Percentiles rank a stretch among this genome's conserved stretches.
Conservation (phyloP, 1,284 basidiomycete genomes). For the Papiliotrema flavescens region DNA sequence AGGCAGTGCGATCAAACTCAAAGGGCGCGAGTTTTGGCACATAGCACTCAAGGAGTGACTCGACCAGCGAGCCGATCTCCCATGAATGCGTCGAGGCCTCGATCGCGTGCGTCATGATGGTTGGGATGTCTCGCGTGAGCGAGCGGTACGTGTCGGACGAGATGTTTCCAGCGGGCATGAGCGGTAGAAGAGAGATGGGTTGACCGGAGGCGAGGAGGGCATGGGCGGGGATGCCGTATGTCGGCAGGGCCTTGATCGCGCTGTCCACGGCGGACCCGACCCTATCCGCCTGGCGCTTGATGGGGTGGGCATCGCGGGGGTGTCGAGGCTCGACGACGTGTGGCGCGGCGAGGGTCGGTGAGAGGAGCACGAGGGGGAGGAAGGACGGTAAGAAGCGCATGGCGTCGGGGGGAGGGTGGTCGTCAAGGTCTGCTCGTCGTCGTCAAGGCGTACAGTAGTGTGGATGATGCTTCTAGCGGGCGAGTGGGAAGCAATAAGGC, state of each 20-base stretch:
- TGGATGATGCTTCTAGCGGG: too few species aligned
- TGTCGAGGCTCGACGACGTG: background rate
- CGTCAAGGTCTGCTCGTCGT: too few species aligned
- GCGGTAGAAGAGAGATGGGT: slow-evolving; percentile 6
- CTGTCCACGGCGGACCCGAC: background rate
- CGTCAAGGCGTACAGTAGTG: too few species aligned
- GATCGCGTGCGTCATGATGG: slow-evolving; percentile 17
- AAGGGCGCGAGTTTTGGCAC: slow-evolving; percentile 24
- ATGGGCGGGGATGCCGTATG: background rate
- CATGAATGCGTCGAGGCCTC: slow-evolving; percentile 21
- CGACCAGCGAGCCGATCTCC: slow-evolving; percentile 29
- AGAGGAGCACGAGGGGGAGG: background rate
- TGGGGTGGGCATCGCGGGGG: background rate
- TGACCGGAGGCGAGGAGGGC: slow-evolving; percentile 1
- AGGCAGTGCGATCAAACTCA: slow-evolving; percentile 10
- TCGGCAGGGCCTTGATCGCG: background rate
- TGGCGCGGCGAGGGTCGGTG: background rate
- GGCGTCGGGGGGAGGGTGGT: too few species aligned
- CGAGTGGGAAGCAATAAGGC: too few species aligned
- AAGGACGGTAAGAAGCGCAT: background rate
- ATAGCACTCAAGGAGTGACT: slow-evolving; percentile 31
- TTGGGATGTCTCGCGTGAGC: slow-evolving; percentile 17
- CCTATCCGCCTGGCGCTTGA: background rate
- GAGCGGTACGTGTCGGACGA: slow-evolving; percentile 8
- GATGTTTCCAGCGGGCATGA: slow-evolving; percentile 11